Evolutionary conservation across 78 protist genomes (phyloP).

Genomic region (Dictyostelium intermedium): DNA sequence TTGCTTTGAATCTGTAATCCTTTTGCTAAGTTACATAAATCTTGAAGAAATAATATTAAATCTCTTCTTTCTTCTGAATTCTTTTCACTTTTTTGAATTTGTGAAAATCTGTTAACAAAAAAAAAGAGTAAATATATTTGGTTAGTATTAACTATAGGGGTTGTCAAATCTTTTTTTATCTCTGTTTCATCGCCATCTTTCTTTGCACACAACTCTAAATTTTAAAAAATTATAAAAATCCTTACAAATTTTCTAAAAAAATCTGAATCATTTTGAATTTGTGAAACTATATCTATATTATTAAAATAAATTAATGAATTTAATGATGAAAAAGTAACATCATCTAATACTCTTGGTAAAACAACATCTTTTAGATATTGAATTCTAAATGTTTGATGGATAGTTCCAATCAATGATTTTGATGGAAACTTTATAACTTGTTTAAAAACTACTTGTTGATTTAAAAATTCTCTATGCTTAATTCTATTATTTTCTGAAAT

Average conservation of each 20-base stretch:
- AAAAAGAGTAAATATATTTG: not conserved
- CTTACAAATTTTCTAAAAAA: conserved; percentile 73
- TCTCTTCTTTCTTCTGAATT: conserved; percentile 55
- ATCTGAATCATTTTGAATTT: conserved; percentile 57
- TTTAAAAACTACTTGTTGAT: conserved; percentile 59
- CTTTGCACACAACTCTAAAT: not conserved
- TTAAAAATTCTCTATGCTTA: conserved; percentile 85
- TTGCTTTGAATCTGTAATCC: conserved; percentile 62
- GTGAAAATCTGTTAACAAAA: conserved; percentile 13
- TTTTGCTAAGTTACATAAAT: conserved; percentile 79
- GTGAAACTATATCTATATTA: conserved; percentile 82
- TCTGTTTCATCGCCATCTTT: not conserved
- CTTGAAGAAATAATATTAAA: conserved; percentile 76
- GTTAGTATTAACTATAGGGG: not conserved
- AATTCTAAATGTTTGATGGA: conserved; percentile 92
- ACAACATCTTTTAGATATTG: conserved; percentile 91
- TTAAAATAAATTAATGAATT: conserved; percentile 85
- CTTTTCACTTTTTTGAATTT: conserved; percentile 31
- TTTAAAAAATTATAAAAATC: not conserved
- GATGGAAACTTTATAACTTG: conserved; percentile 80
- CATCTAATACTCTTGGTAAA: conserved; percentile 91
- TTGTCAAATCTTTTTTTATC: too few relatives aligned
- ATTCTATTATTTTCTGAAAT: conserved; percentile 31
- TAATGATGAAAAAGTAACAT: conserved; percentile 84
- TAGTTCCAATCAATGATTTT: conserved; percentile 13